Evolutionary conservation across 306 rosid species (phyloP), one percentile per base, ranked within the genome.

Genomic region (Senna siamea): DNA sequence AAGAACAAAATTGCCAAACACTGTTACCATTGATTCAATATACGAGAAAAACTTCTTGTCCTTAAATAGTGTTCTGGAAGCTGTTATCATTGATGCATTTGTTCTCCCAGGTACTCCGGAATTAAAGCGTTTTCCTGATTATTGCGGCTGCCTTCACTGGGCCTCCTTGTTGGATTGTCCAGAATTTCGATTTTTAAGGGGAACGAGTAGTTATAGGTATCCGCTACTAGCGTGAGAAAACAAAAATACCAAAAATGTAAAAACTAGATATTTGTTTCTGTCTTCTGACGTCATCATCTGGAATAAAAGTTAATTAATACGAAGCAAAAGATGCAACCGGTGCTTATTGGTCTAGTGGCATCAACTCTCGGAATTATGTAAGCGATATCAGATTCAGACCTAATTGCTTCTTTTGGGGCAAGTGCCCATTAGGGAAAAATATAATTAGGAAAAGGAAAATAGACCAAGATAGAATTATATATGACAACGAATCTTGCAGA

Each of bases 1-100:
- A 66, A 76, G 97, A 73, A 73, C 77, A 34, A 89, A 93, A 87
- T 90, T 91, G 68, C 89, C 92, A 0, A 93, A 84, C 65, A 89
- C 96, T 2, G 89, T 86, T 66, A 85, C 96, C 9, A 87, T 93
- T 66, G 98, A 93, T 76, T 87, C 98, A 4, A 86, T 93, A 62
- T 85, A 81, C 28, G 92, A 86, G 87, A 91, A 92, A 58, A 89
- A 87, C 28, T 93, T 91, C 84, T 79, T 93, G 69, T 79, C 97
- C 7, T 84, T 91, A 76, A 89, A 69, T 66, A 82, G 97, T 64
- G 87, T 86, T 58, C 72, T 93, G 82, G 96, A 93, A 79, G 89
- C 81, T 18, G 90, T 93, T 68, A 83, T 89, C 32, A 63, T 93
- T 1, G 89, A 93, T 52, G 84, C 85, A 23, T 88, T 81, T 85